Base-by-base conservation (phyloP, 2,329 filamentous ascomycete genomes). In the Zarea fungicola region DNA sequence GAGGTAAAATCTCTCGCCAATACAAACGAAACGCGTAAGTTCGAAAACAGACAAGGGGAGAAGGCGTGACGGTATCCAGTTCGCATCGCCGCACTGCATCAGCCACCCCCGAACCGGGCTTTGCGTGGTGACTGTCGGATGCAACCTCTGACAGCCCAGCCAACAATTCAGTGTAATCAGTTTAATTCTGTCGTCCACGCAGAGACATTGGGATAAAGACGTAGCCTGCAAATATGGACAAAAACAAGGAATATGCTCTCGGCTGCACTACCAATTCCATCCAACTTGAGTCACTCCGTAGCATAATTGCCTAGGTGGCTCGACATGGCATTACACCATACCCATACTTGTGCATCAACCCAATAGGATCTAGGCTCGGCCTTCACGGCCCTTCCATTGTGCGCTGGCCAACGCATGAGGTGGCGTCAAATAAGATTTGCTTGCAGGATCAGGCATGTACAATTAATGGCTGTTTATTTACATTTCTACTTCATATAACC, bases 11-110 rank as follows among this genome's bases (percentile, higher is more conserved):
- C 16, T n/a, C n/a, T n/a, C n/a, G n/a, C n/a, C 26, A 29, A 29
- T 13, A 25, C 9, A 21, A 40, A 34, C 10, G 18, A 14, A 29
- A 23, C 40, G 35, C 22, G 16, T 40, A 32, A 39, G 21, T 22
- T 9, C 9, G 13, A 29, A 42, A 9, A 14, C n/a, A 18, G n/a
- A 18, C 14, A n/a, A 19, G 26, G 16, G 13, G 34, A 47, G 29
- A 40, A 47, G 28, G 44, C 21, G 44, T 47, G 18, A 14, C 3
- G 26, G 19, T 28, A 32, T 40, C 44, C 40, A 32, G 44, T 47
- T 40, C 26, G 43, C 44, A 47, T 47, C 44, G 26, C 44, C 22
- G 35, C 44, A 47, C 35, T n/a, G 35, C 44, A 36, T 47, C 44
- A 47, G 44, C 44, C 44, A 47, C 42, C 42, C 21, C 11, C n/a